Evolutionary conservation across 164 flowering plant species (phyloP).

Genomic region (Platanus orientalis): DNA sequence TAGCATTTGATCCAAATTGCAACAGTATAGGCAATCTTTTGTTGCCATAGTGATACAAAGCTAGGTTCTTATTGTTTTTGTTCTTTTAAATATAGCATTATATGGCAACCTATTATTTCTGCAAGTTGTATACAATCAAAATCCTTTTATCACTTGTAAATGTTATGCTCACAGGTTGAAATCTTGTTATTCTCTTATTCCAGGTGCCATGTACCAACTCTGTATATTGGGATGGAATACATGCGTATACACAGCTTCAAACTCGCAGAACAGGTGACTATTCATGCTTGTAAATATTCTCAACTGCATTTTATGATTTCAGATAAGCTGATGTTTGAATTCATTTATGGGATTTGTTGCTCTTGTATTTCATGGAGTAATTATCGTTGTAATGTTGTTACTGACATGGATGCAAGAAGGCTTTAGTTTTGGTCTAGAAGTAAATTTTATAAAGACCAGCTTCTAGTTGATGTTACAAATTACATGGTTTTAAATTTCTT

Average conservation of each 20-base stretch:
- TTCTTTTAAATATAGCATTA: neutral
- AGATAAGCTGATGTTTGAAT: neutral
- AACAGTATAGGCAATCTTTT: neutral
- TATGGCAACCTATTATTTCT: neutral
- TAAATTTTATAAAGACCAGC: no score
- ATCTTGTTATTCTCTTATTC: conserved; percentile 51
- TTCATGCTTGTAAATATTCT: neutral
- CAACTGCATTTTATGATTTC: neutral
- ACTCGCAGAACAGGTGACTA: conserved; percentile 86
- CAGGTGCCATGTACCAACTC: conserved; percentile 94
- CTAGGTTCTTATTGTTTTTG: neutral
- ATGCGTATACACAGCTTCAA: conserved; percentile 93
- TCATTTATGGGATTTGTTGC: neutral
- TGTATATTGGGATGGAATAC: conserved; percentile 97
- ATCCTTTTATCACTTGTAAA: conserved; percentile 22
- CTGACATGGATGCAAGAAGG: neutral
- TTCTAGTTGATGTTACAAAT: no score
- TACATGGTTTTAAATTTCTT: no score
- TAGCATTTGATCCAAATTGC: neutral
- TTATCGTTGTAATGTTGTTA: neutral
- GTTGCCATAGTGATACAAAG: neutral
- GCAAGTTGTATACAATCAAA: neutral
- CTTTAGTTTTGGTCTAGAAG: neutral
- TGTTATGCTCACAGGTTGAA: conserved; percentile 40
- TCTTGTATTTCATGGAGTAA: neutral